A percentile compares a stretch with the other conserved stretches of the same genome.
These are phyloP conservation scores for Scolecobasidium constrictum DNA, from an alignment of 2,329 filamentous ascomycete species.

Conservation along the genomic window DNA sequence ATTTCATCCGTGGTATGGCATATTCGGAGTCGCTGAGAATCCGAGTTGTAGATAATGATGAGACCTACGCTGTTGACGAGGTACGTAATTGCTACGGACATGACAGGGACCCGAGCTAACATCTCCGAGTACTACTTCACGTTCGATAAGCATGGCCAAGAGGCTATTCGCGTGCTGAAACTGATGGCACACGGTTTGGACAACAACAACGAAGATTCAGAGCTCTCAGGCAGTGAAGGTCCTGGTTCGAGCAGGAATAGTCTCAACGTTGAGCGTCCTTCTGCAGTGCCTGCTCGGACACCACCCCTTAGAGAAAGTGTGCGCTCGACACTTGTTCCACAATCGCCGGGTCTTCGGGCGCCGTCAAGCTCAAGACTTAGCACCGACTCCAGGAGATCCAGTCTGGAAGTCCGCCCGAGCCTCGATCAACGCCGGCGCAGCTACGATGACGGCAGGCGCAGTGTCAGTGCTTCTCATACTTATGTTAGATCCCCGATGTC, in stretches of 20 bases:
- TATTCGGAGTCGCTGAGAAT: conserved; percentile 73
- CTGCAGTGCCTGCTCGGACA: conserved; percentile 10
- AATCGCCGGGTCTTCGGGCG: conserved; percentile 21
- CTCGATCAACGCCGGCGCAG: conserved; percentile 7
- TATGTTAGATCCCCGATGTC: conserved; percentile 23
- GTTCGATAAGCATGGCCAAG: conserved; percentile 77
- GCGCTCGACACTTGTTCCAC: conserved; percentile 32
- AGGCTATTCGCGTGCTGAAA: conserved; percentile 70
- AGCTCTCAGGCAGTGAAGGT: conserved; percentile 3
- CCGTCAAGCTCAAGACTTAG: conserved; percentile 24
- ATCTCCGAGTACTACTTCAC: conserved; percentile 76
- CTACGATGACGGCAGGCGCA: conserved; percentile 33
- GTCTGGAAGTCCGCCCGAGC: conserved; percentile 20
- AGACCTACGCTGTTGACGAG: conserved; percentile 92
- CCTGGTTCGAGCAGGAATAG: conserved; percentile 2
- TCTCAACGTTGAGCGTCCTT: neutral
- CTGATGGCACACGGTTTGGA: conserved; percentile 53
- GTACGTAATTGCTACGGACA: conserved; percentile 37
- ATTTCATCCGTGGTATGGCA: conserved; percentile 78
- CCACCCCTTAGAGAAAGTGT: conserved; percentile 27
- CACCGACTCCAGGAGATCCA: conserved; percentile 25
- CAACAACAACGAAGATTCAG: conserved; percentile 3
- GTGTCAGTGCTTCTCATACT: conserved; percentile 49
- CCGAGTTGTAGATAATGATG: conserved; percentile 82
- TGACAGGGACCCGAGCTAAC: no score